Conservation (phyloP, 495 filamentous ascomycete species). For the Melanomma pulvis-pyrius region DNA sequence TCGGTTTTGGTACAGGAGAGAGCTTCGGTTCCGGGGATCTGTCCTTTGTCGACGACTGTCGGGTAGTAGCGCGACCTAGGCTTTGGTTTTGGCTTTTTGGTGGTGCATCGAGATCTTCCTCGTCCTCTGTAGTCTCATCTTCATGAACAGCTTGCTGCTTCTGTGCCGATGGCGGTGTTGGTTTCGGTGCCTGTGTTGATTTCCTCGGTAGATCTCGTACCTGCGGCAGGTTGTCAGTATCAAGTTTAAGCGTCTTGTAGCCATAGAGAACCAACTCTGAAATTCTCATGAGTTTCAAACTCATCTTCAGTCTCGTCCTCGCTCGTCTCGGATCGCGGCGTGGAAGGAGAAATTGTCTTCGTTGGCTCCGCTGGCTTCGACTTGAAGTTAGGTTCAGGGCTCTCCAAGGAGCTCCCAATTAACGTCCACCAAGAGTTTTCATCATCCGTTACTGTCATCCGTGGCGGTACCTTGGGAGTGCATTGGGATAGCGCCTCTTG, state of each 20-base stretch:
- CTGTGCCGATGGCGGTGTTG: not conserved
- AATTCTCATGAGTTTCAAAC: conserved; percentile 33
- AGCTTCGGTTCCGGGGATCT: not conserved
- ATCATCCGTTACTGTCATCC: conserved; percentile 45
- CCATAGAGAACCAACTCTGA: conserved; percentile 8
- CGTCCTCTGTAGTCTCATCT: conserved; percentile 28
- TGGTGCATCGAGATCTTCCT: conserved; percentile 36
- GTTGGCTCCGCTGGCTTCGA: not conserved
- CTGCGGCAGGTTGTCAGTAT: not conserved
- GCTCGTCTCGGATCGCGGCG: conserved; percentile 41
- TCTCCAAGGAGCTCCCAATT: not conserved
- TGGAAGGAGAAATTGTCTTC: conserved; percentile 2
- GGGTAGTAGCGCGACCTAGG: not conserved
- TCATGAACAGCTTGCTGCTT: conserved; percentile 1
- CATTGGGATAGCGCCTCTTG: conserved; percentile 43
- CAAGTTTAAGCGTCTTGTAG: not conserved
- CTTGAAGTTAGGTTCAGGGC: not conserved
- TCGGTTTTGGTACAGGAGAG: conserved; percentile 7
- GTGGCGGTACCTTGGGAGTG: conserved; percentile 50
- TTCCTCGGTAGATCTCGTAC: not conserved
- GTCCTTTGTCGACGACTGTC: not conserved
- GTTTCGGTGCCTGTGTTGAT: too few species aligned
- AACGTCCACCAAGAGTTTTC: conserved; percentile 16
- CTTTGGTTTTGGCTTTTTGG: conserved; percentile 13
- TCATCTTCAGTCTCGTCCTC: conserved; percentile 46